Percentiles rank a stretch among this genome's conserved stretches.
phyloP scores from a whole-genome alignment of 768 basidiomycete genomes.

The Amylocystis lapponica region DNA sequence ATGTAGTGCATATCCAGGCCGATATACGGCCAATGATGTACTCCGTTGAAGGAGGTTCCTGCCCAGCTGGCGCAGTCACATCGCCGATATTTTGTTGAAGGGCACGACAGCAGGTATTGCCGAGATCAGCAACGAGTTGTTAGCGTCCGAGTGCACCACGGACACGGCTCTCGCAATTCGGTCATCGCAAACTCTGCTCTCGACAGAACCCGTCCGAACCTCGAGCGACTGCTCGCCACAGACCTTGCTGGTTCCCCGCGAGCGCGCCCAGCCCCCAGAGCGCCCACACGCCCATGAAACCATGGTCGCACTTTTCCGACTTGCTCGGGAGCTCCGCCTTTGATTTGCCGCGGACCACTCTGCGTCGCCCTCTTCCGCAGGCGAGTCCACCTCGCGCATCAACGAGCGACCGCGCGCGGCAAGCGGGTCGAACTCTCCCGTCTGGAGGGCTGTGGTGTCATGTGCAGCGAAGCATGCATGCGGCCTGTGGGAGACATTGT shows the following conservation, averaged over 20 bases:
- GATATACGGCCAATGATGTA: constrained; percentile 83
- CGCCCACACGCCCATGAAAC: constrained; percentile 77
- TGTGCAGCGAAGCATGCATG: constrained; percentile 28
- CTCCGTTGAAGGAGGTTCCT: constrained; percentile 28
- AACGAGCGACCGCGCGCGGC: constrained; percentile 40
- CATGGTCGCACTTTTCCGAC: constrained; percentile 67
- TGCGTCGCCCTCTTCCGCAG: constrained; percentile 19
- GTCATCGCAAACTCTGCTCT: constrained; percentile 11
- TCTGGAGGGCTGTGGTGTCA: constrained; percentile 23
- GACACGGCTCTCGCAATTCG: not conserved
- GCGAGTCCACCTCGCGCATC: constrained; percentile 30
- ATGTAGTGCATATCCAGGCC: constrained; percentile 90
- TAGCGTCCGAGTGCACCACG: not conserved
- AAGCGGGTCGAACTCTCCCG: constrained; percentile 17
- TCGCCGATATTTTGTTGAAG: not conserved
- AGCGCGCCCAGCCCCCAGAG: constrained; percentile 64
- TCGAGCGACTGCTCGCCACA: constrained; percentile 24
- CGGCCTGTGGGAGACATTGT: constrained; percentile 14
- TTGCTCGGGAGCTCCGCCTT: constrained; percentile 49
- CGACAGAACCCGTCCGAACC: constrained; percentile 45
- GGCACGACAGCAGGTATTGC: not conserved
- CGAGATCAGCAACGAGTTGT: not conserved
- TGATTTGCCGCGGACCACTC: constrained; percentile 15
- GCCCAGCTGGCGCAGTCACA: not conserved
- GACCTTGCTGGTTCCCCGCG: constrained; percentile 25